Base-by-base conservation (phyloP, 2,329 filamentous ascomycete species). In the Pseudogymnoascus sp. region DNA sequence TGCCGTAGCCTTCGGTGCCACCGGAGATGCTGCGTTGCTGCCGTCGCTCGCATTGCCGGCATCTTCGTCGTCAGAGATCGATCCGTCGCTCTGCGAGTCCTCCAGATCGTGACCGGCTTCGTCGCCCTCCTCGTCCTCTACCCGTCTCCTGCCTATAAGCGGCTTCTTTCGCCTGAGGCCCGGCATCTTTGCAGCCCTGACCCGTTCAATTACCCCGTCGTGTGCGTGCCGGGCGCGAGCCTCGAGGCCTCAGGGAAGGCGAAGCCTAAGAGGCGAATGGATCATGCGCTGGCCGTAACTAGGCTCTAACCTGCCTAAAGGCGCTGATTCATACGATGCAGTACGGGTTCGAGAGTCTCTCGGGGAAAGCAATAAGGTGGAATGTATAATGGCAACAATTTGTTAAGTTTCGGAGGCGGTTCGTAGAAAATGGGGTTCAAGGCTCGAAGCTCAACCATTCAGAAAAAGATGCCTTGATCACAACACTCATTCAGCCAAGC, bases 111-210 rank as follows among this genome's bases (percentile, higher is more conserved):
- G 78, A 65, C 79, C 81, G 67, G 78, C 82, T 67, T 89, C 87
- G 68, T 89, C 88, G 70, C 89, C 88, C 69, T 82, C 87, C 73
- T 90, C 87, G 71, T 90, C 87, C 75, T 87, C 86, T 68, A 86
- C 81, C 69, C 87, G 84, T 73, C 88, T 85, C 71, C 87, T 84
- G 69, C 84, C 84, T 73, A 85, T 85, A 75, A 89, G 83, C 70
- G 85, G 75, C 76, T 86, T 87, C 77, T 83, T 87, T 75, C 85
- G 33, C 59, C 59, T 60, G 14, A 31, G 59, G 59, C 59, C 59
- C 33, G 59, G 33, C 59, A 60, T 60, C 19, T 6, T 60, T 60
- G 24, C 59, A 38, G 59, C 59, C 56, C 37, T 37, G 14, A 60
- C 46, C 46, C 37, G 59, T 60, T 60, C 37, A 41, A 38, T 60